Evolutionary conservation across 805 yeast genomes (phyloP), one percentile per base, ranked within the genome.

Genomic region (Ascoidea asiatica): DNA sequence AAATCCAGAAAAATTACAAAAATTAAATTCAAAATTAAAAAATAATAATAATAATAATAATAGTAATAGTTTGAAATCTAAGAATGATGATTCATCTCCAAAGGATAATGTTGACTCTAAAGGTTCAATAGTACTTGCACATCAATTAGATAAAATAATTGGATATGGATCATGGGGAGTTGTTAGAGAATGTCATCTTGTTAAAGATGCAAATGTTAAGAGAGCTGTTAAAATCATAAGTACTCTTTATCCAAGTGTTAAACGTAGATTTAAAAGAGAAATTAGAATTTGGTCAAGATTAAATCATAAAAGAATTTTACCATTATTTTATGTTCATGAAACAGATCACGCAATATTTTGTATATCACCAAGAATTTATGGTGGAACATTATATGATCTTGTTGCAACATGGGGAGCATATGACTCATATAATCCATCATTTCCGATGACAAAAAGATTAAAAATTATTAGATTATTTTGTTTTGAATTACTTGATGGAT

Each of bases 141-240:
- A 77, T 51, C 69, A 62, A 29, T 57, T 88, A 23, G 95, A 94
- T 1, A 77, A 77, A 52, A 72, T 81, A 8, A 79, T 87, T 49
- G 95, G 95, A 1, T 76, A 75, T 56, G 96, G 97, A 13, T 94
- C 95, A 0, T 89, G 92, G 82, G 95, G 95, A 8, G 72, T 80
- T 22, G 81, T 88, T 8, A 65, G 95, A 46, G 90, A 83, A 56
- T 83, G 90, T 50, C 35, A 29, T 29, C 59, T 55, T 6, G 49
- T 60, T 15, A 46, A 52, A 13, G 56, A 56, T 20, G 52, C 48
- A 5, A 61, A 61, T 39, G 58, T 58, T 15, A 39, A 52, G 18
- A 52, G 64, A 49, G 94, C 92, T 0, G 75, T 82, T 50, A 83
- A 83, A 57, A 70, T 75, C 39, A 72, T 76, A 5, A 70, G 74